These are phyloP conservation scores for Penicillium decumbens DNA, from an alignment of 2,329 filamentous ascomycete species.

Conservation along the genomic window DNA sequence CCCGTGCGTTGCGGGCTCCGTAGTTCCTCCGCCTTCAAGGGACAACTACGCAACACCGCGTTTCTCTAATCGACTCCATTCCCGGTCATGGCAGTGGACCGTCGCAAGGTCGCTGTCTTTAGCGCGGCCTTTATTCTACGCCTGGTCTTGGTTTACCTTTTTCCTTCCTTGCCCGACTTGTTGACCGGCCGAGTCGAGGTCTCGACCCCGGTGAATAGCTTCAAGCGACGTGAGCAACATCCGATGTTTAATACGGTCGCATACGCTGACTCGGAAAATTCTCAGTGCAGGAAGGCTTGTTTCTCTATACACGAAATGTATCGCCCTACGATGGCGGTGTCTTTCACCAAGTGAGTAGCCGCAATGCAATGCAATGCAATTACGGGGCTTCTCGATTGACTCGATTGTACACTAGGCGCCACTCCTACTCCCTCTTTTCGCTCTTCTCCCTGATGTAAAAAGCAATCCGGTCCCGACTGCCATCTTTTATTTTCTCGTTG, in stretches of 20 bases:
- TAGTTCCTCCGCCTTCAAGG: slow-evolving; percentile 17
- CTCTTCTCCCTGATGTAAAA: slow-evolving; percentile 69
- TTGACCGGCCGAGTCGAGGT: slow-evolving; percentile 91
- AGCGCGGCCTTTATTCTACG: slow-evolving; percentile 71
- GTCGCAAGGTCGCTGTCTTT: slow-evolving; percentile 65
- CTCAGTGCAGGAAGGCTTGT: slow-evolving; percentile 89
- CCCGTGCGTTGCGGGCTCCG: slow-evolving; percentile 30
- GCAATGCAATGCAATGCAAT: not conserved
- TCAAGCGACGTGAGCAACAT: slow-evolving; percentile 71
- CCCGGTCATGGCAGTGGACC: slow-evolving; percentile 49
- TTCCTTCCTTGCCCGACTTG: slow-evolving; percentile 77
- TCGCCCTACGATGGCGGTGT: slow-evolving; percentile 95
- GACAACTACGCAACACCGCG: slow-evolving; percentile 15
- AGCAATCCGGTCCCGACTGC: slow-evolving; percentile 68
- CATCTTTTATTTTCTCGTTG: slow-evolving; percentile 73
- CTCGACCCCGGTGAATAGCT: slow-evolving; percentile 94
- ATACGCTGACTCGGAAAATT: slow-evolving; percentile 7
- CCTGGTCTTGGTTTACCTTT: slow-evolving; percentile 71
- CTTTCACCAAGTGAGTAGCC: slow-evolving; percentile 56
- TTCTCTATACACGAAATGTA: slow-evolving; percentile 92
- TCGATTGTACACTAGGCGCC: slow-evolving; percentile 58
- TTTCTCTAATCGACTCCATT: not conserved
- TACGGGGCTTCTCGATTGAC: slow-evolving; percentile 5
- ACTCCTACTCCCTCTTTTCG: slow-evolving; percentile 84
- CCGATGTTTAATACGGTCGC: not conserved